Conservation (phyloP, 2,329 filamentous ascomycete genomes). For the Xylariales sp. region DNA sequence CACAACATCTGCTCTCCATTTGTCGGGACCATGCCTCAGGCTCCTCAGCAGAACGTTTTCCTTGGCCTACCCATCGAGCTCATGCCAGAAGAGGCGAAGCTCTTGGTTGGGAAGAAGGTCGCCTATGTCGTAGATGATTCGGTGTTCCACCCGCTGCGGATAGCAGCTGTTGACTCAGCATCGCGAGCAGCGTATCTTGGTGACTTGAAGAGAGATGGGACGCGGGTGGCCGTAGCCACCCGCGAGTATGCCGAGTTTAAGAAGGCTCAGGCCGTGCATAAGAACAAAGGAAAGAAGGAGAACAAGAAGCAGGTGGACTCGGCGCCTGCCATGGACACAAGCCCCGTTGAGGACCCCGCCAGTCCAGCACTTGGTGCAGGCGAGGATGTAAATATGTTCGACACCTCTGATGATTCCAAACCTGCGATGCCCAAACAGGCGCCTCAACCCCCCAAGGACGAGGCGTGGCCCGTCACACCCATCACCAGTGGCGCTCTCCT, state of each 20-base stretch:
- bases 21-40: slow-evolving; percentile 83
- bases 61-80: slow-evolving; percentile 84
- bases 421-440: slow-evolving; percentile 10
- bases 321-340: slow-evolving; percentile 38
- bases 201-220: slow-evolving; percentile 43
- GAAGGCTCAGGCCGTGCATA: slow-evolving; percentile 11
- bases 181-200: slow-evolving; percentile 61
- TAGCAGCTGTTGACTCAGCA: slow-evolving; percentile 53
- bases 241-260: slow-evolving; percentile 7
- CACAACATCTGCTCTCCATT: slow-evolving; percentile 84
- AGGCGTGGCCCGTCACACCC: slow-evolving; percentile 27
- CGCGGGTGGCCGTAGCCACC: slow-evolving; percentile 36
- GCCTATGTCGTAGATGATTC: slow-evolving; percentile 80
- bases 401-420: slow-evolving; percentile 9
- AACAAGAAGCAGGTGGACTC: slow-evolving; percentile 23
- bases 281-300: slow-evolving; percentile 13
- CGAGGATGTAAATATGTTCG: slow-evolving; percentile 2
- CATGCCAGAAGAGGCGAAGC: slow-evolving; percentile 81
- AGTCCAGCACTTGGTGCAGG: slow-evolving; percentile 13
- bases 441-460: background rate
- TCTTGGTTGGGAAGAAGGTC: slow-evolving; percentile 72
- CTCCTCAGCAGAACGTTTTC: slow-evolving; percentile 93
- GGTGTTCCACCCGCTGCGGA: slow-evolving; percentile 60
- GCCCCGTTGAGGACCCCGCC: slow-evolving; percentile 29
- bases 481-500: slow-evolving; percentile 31